These are phyloP conservation scores for Tilletia horrida DNA, from an alignment of 1,284 basidiomycete genomes.

Conservation along the genomic window DNA sequence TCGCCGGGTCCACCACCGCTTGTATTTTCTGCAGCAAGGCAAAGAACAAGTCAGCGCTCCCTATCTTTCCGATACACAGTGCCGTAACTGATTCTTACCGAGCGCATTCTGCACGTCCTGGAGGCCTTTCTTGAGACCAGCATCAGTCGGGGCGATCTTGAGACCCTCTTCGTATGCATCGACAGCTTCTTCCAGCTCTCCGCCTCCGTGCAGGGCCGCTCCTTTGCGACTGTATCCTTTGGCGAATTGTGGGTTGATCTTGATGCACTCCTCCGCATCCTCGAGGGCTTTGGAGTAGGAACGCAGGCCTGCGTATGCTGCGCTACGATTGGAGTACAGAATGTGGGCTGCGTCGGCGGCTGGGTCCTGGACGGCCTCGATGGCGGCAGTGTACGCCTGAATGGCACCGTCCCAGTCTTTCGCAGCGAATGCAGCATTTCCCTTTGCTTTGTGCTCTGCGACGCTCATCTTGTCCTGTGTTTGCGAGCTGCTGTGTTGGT, in stretches of 20 bases:
- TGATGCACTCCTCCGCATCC: slow-evolving; percentile 82
- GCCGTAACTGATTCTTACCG: slow-evolving; percentile 13
- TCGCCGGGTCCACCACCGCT: slow-evolving; percentile 47
- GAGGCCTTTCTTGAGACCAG: slow-evolving; percentile 77
- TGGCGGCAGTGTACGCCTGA: slow-evolving; percentile 49
- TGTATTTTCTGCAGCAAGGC: neutral
- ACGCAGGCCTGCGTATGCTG: slow-evolving; percentile 78
- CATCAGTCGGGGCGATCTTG: slow-evolving; percentile 71
- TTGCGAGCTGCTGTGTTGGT: too few relatives aligned
- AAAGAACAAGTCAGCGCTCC: neutral
- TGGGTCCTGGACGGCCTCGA: slow-evolving; percentile 48
- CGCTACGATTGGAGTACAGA: slow-evolving; percentile 88
- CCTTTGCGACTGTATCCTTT: slow-evolving; percentile 92
- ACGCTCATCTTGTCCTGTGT: slow-evolving; percentile 44
- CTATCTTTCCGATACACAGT: too few relatives aligned
- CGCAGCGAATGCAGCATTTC: slow-evolving; percentile 53
- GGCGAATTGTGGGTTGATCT: slow-evolving; percentile 75
- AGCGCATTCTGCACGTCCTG: slow-evolving; percentile 57
- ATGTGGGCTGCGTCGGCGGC: slow-evolving; percentile 63
- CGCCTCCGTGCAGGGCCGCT: slow-evolving; percentile 84
- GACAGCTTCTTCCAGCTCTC: slow-evolving; percentile 77
- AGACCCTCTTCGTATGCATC: slow-evolving; percentile 75
- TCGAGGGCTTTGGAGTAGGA: slow-evolving; percentile 73
- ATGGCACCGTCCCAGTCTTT: slow-evolving; percentile 51
- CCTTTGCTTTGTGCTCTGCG: slow-evolving; percentile 52